Evolutionary conservation across 108 stramenopile genomes (phyloP).

Genomic region (Fistulifera pelliculosa): DNA sequence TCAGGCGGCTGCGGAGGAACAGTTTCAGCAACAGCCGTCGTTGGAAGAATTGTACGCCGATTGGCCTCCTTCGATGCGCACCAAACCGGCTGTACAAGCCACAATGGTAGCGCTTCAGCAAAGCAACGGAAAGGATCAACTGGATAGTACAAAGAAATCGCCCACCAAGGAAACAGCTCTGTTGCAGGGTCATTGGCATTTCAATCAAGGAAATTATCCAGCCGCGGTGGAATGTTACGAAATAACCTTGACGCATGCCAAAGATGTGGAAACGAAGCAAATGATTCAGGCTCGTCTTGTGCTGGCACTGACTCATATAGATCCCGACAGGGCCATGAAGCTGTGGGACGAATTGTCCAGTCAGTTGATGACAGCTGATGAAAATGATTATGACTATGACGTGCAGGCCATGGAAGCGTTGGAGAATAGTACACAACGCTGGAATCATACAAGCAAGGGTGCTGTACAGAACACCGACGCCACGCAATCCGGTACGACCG

Average conservation of each 20-base stretch:
- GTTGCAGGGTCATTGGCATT: not conserved
- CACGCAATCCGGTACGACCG: conserved; percentile 15
- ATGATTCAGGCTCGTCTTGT: conserved; percentile 24
- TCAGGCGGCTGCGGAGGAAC: not conserved
- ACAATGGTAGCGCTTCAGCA: not conserved
- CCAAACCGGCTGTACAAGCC: no score
- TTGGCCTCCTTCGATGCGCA: no score
- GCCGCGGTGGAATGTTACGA: conserved; percentile 50
- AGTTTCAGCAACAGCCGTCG: not conserved
- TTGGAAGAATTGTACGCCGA: no score
- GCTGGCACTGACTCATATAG: conserved; percentile 44
- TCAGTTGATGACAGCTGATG: conserved; percentile 8
- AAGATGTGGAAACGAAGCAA: conserved; percentile 1
- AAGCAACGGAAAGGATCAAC: not conserved
- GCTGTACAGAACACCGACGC: not conserved
- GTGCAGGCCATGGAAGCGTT: conserved; percentile 51
- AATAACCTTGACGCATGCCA: not conserved
- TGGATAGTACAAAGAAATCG: no score
- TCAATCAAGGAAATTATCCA: conserved; percentile 42
- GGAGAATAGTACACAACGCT: conserved; percentile 12
- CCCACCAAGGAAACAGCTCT: not conserved
- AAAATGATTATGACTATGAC: conserved; percentile 56
- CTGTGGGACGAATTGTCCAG: conserved; percentile 4
- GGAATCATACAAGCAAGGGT: not conserved
- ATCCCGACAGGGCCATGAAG: conserved; percentile 29